Evolutionary conservation across 768 basidiomycete genomes (phyloP), one percentile per base, ranked within the genome.

Genomic region (Rhizopogon roseolus): DNA sequence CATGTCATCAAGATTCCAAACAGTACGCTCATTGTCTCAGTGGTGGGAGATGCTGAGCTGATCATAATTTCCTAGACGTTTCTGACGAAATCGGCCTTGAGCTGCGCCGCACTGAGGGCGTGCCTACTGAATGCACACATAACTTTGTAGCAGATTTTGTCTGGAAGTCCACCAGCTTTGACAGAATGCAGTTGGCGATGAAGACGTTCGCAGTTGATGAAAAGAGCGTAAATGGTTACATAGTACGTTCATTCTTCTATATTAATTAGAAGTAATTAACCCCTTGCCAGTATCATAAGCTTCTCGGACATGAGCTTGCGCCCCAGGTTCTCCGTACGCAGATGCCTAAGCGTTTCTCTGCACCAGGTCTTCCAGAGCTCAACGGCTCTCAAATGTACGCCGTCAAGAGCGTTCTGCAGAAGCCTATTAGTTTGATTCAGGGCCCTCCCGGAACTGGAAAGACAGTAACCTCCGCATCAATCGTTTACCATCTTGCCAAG

Each of bases 371-470:
- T 38, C 97, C 97, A 4, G 97, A 99, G 67, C 85, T 99, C 65
- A 99, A 99, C 65, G 96, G 98, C 66, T 98, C 96, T 19, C 97
- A 99, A 69, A 98, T 99, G 93, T 96, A 93, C 72, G 97, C 97
- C 2, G 97, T 99, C 66, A 99, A 98, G 77, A 95, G 93, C 62
- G 96, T 99, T 6, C 76, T 99, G 11, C 97, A 99, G 71, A 98
- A 98, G 72, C 97, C 97, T 19, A 81, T 99, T 56, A 94, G 92
- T 63, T 79, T 99, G 58, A 99, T 99, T 62, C 97, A 99, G 71
- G 97, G 97, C 13, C 97, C 97, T 36, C 97, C 97, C 17, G 97
- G 97, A 34, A 99, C 97, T 1, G 95, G 97, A 41, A 99, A 99
- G 74, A 99, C 97, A 1, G 97, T 99, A 51, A 99, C 97, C 0